Percentiles rank a stretch among this genome's conserved stretches.
Conservation (phyloP, 2,329 filamentous ascomycete genomes). For the Chaetomium sp. region DNA sequence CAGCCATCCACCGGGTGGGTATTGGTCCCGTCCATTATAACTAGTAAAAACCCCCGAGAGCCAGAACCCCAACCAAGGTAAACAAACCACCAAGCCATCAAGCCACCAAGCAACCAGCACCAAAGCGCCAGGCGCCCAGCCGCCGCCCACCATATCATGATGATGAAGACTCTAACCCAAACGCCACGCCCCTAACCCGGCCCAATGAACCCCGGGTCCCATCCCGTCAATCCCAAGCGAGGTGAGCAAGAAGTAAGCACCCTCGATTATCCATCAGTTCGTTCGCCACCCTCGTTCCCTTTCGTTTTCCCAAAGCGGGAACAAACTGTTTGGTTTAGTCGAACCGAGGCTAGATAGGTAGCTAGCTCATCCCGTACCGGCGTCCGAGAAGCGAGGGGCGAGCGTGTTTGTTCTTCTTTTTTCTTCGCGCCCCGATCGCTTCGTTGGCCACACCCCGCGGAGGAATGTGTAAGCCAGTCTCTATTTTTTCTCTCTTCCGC, state of each 20-base stretch:
- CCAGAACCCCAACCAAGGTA: not conserved
- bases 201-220: not conserved
- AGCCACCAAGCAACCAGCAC: not conserved
- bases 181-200: not conserved
- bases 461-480: not conserved
- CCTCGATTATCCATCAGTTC: not conserved
- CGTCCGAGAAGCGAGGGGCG: not conserved
- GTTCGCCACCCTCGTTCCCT: not conserved
- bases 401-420: not conserved
- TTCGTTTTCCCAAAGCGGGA: not conserved
- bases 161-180: not conserved
- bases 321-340: not conserved
- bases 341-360: not conserved
- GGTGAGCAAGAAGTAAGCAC: not conserved
- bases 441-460: not conserved
- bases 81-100: too few species aligned
- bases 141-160: not conserved
- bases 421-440: not conserved
- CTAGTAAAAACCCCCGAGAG: not conserved
- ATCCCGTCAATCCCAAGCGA: not conserved
- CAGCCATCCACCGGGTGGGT: not conserved
- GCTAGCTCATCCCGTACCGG: not conserved
- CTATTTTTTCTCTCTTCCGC: not conserved
- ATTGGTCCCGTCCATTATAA: constrained; percentile 1
- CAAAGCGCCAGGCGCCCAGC: not conserved